Evolutionary conservation across 345 rosid species (phyloP).

Genomic region (Citrus sp.): DNA sequence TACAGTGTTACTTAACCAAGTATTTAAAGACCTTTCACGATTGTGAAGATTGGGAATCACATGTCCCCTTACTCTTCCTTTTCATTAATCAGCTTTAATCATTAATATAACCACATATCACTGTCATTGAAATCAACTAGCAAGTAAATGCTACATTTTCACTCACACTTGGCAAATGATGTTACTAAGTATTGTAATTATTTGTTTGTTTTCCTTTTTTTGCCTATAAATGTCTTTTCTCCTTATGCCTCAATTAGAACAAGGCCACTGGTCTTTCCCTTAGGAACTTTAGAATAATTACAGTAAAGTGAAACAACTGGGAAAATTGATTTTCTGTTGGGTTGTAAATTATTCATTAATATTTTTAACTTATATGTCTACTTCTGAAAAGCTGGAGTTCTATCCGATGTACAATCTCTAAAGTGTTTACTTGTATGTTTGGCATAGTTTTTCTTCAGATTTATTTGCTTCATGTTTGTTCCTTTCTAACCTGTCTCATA

Average conservation of each 20-base stretch:
- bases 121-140: background rate
- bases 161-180: background rate
- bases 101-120: background rate
- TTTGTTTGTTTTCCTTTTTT: background rate
- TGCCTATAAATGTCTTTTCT: background rate
- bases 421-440: background rate
- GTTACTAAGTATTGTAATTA: background rate
- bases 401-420: background rate
- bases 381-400: background rate
- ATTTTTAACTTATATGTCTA: background rate
- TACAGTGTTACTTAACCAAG: background rate
- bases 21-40: background rate
- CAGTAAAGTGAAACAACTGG: background rate
- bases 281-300: background rate
- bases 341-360: background rate
- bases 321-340: background rate
- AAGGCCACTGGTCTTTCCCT: background rate
- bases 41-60: background rate
- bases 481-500: conserved; percentile 54
- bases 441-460: conserved; percentile 12
- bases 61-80: background rate
- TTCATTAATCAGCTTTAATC: background rate
- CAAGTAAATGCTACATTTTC: background rate
- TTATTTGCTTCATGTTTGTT: conserved; percentile 25
- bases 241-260: background rate